phyloP scores from a whole-genome alignment of 345 rosid species.

The Theobroma cacao region DNA sequence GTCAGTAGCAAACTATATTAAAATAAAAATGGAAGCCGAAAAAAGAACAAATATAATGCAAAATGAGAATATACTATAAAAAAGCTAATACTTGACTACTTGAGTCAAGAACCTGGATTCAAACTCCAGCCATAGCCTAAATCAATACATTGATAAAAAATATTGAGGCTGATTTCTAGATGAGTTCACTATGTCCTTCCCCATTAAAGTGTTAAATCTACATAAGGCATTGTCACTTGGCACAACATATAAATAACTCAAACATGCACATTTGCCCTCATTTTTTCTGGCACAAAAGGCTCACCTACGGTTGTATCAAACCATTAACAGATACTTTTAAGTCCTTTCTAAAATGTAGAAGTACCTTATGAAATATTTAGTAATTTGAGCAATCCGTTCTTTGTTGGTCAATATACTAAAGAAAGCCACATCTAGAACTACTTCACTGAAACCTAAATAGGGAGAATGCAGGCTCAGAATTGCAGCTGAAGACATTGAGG shows the following conservation, averaged over 20 bases:
- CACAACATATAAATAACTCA: neutral
- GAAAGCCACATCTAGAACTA: neutral
- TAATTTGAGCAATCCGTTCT: neutral
- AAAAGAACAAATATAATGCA: neutral
- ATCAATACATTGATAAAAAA: neutral
- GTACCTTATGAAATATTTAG: neutral
- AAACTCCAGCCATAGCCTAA: conserved; percentile 1
- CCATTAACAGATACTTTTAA: neutral
- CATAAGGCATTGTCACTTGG: neutral
- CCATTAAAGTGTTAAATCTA: neutral
- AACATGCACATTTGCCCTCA: neutral
- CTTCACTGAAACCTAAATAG: neutral
- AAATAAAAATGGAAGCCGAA: neutral
- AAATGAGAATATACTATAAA: neutral
- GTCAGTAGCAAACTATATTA: neutral
- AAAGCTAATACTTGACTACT: neutral
- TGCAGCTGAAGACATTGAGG: neutral
- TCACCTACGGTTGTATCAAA: neutral
- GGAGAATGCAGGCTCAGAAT: neutral
- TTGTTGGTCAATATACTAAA: neutral
- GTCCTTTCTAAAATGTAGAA: neutral
- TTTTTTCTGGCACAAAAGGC: neutral
- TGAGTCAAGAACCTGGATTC: neutral
- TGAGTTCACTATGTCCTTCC: neutral
- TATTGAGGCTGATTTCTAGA: neutral